Conservation (phyloP, 2,329 filamentous ascomycete species). For the Phaeomoniella chlamydospora region DNA sequence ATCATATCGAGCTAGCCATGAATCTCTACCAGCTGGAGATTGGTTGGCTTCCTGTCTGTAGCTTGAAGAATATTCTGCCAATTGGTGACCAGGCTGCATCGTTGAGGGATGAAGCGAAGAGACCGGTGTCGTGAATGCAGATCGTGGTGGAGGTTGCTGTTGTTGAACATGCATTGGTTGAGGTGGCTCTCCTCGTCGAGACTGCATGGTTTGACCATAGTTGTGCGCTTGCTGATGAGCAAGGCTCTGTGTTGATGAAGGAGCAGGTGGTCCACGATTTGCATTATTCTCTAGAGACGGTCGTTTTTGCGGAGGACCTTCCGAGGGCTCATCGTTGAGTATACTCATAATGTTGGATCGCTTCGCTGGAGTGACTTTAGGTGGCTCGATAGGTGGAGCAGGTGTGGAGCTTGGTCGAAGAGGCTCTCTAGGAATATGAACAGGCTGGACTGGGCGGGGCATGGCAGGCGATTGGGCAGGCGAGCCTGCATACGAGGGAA, state of each 20-base stretch:
- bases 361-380: constrained; percentile 20
- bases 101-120: neutral
- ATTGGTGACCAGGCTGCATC: neutral
- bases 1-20: neutral
- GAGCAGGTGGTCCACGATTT: constrained; percentile 6
- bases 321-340: constrained; percentile 32
- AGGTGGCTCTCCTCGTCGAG: constrained; percentile 10
- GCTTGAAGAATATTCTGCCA: neutral
- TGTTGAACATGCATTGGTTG: constrained; percentile 5
- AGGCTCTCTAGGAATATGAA: constrained; percentile 22
- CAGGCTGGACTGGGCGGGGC: constrained; percentile 14
- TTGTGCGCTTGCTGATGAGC: constrained; percentile 6
- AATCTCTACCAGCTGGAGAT: neutral
- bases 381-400: constrained; percentile 17
- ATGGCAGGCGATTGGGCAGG: constrained; percentile 13
- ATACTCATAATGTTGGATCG: constrained; percentile 35
- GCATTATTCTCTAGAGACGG: constrained; percentile 22
- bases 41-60: neutral
- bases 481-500: constrained; percentile 4
- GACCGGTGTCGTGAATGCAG: constrained; percentile 2
- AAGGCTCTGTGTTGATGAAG: constrained; percentile 9
- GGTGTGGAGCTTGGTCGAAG: constrained; percentile 18
- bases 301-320: constrained; percentile 29
- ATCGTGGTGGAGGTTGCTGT: constrained; percentile 6
- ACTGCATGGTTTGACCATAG: constrained; percentile 3